Evolutionary conservation across 441 rosid species (phyloP).

Genomic region (Corymbia citriodora): DNA sequence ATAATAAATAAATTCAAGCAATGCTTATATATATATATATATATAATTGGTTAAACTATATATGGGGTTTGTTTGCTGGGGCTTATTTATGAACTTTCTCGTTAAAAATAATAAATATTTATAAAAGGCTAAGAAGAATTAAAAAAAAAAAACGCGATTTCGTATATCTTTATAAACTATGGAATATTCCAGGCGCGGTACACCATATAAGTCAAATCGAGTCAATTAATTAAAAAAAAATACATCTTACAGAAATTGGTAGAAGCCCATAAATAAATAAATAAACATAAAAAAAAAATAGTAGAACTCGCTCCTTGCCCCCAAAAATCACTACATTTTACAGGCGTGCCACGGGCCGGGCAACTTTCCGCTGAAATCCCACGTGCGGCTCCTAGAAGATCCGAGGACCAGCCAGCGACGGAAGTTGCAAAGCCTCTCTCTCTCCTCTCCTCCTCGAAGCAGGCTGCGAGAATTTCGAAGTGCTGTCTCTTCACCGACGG

Average conservation of each 20-base stretch:
- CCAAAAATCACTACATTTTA: neutral
- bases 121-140: neutral
- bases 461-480: neutral
- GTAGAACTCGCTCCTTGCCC: neutral
- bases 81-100: neutral
- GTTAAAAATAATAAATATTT: neutral
- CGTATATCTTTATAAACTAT: neutral
- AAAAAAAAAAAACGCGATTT: neutral
- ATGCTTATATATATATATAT: neutral
- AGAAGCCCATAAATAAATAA: neutral
- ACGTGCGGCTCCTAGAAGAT: neutral
- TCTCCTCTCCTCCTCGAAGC: neutral
- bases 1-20: neutral
- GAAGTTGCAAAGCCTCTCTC: neutral
- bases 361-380: neutral
- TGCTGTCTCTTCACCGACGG: neutral
- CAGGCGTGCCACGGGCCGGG: neutral
- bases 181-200: neutral
- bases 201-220: neutral
- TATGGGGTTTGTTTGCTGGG: neutral
- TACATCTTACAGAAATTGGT: neutral
- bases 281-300: neutral
- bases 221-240: accelerated
- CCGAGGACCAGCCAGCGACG: neutral
- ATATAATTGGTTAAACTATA: no score